phyloP scores from a whole-genome alignment of 192 early-diverging fungal species.

The Backusella liffmaniae region DNA sequence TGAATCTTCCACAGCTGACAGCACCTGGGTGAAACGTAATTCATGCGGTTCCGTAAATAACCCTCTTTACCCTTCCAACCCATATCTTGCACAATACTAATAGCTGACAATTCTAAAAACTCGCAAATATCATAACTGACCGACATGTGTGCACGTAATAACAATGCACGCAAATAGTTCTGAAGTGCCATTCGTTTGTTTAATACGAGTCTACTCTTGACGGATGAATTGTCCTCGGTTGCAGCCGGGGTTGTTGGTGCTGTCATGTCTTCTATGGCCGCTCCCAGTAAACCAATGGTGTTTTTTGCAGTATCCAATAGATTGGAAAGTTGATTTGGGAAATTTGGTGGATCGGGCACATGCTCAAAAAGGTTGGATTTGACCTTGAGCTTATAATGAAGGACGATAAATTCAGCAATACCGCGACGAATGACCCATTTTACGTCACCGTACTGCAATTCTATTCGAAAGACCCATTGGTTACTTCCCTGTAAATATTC shows the following conservation, averaged over 20 bases:
- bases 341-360: conserved; percentile 20
- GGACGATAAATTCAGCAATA: conserved; percentile 59
- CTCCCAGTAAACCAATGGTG: conserved; percentile 22
- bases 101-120: conserved; percentile 69
- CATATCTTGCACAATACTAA: conserved; percentile 72
- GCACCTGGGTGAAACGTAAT: conserved; percentile 47
- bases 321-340: conserved; percentile 30
- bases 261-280: background rate
- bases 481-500: conserved; percentile 18
- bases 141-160: conserved; percentile 57
- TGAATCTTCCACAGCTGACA: conserved; percentile 29
- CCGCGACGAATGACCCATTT: conserved; percentile 72
- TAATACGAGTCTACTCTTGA: conserved; percentile 22
- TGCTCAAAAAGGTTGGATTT: conserved; percentile 41
- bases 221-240: conserved; percentile 9
- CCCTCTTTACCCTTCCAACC: conserved; percentile 84
- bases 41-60: conserved; percentile 58
- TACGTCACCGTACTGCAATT: conserved; percentile 70
- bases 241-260: background rate
- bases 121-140: conserved; percentile 67
- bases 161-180: conserved; percentile 53
- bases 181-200: conserved; percentile 53
- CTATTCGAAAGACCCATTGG: conserved; percentile 63
- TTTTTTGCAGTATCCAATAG: conserved; percentile 23
- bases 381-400: conserved; percentile 59